Percentiles rank a stretch among this genome's conserved stretches.
phyloP scores from a whole-genome alignment of 352 stramenopile species.

The Phytophthora foliorum region DNA sequence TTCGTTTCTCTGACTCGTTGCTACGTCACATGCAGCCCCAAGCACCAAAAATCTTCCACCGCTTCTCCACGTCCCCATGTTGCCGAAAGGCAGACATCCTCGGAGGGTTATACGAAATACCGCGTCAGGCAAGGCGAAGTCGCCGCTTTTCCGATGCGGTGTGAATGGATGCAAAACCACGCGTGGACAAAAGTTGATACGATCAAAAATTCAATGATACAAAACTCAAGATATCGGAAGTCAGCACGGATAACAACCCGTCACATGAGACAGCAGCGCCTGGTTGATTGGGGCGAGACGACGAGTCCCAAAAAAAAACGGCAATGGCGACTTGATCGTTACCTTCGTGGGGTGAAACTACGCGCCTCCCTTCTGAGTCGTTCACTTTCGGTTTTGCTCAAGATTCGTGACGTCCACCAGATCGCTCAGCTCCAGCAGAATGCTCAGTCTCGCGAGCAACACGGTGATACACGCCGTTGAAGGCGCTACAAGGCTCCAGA shows the following conservation, averaged over 20 bases:
- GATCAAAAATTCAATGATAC: not conserved
- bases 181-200: not conserved
- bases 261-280: not conserved
- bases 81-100: not conserved
- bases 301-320: slow-evolving; percentile 9
- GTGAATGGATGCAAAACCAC: not conserved
- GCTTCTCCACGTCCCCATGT: not conserved
- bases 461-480: slow-evolving; percentile 12
- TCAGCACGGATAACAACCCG: slow-evolving; percentile 1
- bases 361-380: not conserved
- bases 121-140: not conserved
- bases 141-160: not conserved
- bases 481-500: slow-evolving; percentile 22
- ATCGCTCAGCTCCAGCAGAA: not conserved
- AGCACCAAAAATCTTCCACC: slow-evolving; percentile 19
- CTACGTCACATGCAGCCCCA: slow-evolving; percentile 35
- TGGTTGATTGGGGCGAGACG: not conserved
- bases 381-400: slow-evolving; percentile 27
- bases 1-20: slow-evolving; percentile 26
- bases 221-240: not conserved
- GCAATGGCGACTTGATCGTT: slow-evolving; percentile 2
- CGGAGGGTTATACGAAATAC: not conserved
- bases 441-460: slow-evolving; percentile 30
- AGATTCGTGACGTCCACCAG: slow-evolving; percentile 1
- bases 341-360: not conserved